phyloP scores from a whole-genome alignment of 306 rosid genomes.

The Herpetospermum pedunculosum region DNA sequence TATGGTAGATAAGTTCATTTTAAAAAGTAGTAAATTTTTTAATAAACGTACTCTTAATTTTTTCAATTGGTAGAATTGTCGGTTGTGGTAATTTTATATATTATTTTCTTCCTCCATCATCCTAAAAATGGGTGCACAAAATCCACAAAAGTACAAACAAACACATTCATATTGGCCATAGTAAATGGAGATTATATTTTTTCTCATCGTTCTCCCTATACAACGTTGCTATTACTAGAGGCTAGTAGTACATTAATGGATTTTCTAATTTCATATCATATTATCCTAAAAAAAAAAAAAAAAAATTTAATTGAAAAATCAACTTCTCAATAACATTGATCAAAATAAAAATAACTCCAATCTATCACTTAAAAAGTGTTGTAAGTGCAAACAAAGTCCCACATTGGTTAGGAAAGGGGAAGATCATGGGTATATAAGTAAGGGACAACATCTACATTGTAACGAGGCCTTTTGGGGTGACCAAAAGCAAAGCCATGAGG shows the following conservation, averaged over 20 bases:
- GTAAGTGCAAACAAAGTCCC: too few relatives aligned
- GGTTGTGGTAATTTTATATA: background rate
- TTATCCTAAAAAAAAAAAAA: background rate
- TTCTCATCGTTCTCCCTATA: too few relatives aligned
- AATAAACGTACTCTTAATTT: background rate
- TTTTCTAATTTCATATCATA: background rate
- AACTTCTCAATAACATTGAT: background rate
- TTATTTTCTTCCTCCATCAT: background rate
- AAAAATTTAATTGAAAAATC: background rate
- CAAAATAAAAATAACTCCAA: background rate
- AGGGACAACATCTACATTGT: too few relatives aligned
- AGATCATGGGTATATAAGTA: too few relatives aligned
- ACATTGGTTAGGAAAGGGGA: too few relatives aligned
- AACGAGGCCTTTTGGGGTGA: too few relatives aligned
- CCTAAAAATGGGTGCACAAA: background rate
- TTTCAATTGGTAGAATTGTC: background rate
- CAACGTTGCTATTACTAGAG: too few relatives aligned
- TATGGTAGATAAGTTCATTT: too few relatives aligned
- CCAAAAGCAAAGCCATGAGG: too few relatives aligned
- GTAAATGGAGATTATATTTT: too few relatives aligned
- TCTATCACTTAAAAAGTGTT: too few relatives aligned
- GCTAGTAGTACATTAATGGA: background rate
- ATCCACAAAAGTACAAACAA: background rate
- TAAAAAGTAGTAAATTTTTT: background rate
- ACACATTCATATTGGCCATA: background rate